phyloP scores from a whole-genome alignment of 257 asterid genomes.

The Nicotiana attenuata region DNA sequence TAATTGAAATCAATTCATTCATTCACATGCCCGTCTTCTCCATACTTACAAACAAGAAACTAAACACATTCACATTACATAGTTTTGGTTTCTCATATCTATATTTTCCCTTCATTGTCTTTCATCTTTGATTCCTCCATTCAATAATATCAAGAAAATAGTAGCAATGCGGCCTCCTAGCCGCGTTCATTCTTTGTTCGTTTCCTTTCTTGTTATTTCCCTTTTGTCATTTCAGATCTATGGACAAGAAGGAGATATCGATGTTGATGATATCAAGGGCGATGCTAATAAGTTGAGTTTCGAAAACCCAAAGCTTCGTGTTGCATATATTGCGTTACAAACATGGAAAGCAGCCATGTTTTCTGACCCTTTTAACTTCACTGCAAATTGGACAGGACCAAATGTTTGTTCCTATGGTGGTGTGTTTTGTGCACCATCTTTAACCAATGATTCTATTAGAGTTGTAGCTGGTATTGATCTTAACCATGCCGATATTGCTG shows the following conservation, averaged over 20 bases:
- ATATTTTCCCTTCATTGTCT: background rate
- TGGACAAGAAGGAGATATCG: conserved; percentile 24
- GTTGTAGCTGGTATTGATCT: conserved; percentile 77
- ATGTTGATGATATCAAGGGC: conserved; percentile 3
- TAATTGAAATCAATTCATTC: background rate
- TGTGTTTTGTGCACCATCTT: conserved; percentile 46
- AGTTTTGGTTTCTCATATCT: background rate
- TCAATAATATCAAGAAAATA: background rate
- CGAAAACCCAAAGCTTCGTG: conserved; percentile 45
- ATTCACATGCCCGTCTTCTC: background rate
- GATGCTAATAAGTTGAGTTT: conserved; percentile 26
- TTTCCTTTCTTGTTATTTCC: background rate
- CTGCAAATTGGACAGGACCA: conserved; percentile 56
- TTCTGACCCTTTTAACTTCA: conserved; percentile 67
- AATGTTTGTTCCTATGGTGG: conserved; percentile 57
- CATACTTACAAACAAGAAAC: background rate
- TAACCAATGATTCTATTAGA: conserved; percentile 27
- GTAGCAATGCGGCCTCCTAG: conserved; percentile 12
- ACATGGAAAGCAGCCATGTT: conserved; percentile 62
- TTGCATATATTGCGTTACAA: conserved; percentile 60
- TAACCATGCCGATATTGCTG: conserved; percentile 75
- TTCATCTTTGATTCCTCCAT: background rate
- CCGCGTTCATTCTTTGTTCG: background rate
- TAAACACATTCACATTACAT: background rate
- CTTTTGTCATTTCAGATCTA: conserved; percentile 27